phyloP scores from a whole-genome alignment of 495 filamentous ascomycete species.

The Daldinia grandis region DNA sequence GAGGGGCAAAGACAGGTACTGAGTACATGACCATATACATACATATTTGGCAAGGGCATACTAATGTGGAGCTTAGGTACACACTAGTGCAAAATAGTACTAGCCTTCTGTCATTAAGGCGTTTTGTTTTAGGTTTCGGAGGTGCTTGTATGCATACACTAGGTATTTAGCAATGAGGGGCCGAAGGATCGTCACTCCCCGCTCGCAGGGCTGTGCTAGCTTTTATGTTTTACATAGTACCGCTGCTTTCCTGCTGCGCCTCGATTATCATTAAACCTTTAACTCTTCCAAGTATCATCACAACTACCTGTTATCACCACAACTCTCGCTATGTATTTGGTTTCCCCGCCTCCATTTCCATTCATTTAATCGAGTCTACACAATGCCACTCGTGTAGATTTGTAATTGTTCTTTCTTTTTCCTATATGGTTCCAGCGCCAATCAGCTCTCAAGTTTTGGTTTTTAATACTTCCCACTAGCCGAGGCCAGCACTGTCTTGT shows the following conservation, averaged over 20 bases:
- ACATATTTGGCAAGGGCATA: neutral
- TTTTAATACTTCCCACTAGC: neutral
- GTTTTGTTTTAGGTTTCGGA: slow-evolving; percentile 2
- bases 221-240: neutral
- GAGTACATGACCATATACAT: slow-evolving; percentile 1
- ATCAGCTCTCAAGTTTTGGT: neutral
- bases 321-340: neutral
- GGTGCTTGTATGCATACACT: neutral
- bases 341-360: neutral
- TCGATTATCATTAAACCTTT: slow-evolving; percentile 5
- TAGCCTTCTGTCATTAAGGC: neutral
- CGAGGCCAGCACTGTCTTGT: neutral
- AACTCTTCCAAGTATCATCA: neutral
- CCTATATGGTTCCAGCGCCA: neutral
- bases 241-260: slow-evolving; percentile 19
- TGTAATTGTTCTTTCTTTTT: neutral
- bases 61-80: too few relatives aligned
- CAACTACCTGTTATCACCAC: neutral
- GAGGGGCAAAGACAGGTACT: slow-evolving; percentile 2
- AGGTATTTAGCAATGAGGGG: slow-evolving; percentile 19
- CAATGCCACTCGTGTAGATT: neutral
- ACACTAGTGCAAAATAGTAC: neutral
- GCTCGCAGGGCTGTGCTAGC: slow-evolving; percentile 34
- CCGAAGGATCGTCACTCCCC: slow-evolving; percentile 34
- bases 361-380: neutral